Base-by-base conservation (phyloP, 2,329 filamentous ascomycete species). In the Fusarium temperatum region DNA sequence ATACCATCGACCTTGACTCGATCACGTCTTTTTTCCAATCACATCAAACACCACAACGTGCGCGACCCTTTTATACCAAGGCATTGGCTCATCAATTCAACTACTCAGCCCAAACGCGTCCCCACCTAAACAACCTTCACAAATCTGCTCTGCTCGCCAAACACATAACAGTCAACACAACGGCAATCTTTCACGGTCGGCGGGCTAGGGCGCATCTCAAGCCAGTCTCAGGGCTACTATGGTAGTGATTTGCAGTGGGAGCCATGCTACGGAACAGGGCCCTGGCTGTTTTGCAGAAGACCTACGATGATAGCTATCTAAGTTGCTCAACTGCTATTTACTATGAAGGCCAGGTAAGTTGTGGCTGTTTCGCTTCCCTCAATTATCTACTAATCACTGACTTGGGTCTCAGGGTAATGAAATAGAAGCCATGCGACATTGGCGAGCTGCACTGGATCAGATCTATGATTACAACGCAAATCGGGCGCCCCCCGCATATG, bases 281-380 rank as follows among this genome's bases (percentile, higher is more conserved):
- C 72, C 88, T 91, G 80, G 91, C 93, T 83, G 91, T 91, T 72
- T 90, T 98, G 82, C 96, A 98, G 85, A 98, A 98, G 89, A 97
- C 95, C 63, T 98, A 98, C 85, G 96, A 98, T 85, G 95, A 98
- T 83, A 95, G 93, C 83, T 98, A 98, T 84, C 85, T 98, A 78
- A 95, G 93, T 80, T 98, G 95, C 84, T 98, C 95, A 20, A 98
- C 95, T 4, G 96, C 96, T 44, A 94, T 98, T 60, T 98, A 98
- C 84, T 98, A 98, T 82, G 96, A 99, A 85, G 91, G 92, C 81
- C 93, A 97, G 90, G 95, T 97, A 84, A 62, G 77, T 75, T 58
- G 24, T 30, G 10, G 51, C 28, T n/a, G 28, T 59, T 53, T n/a
- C 56, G 28, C 44, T 30, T 26, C 32, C 30, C 20, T 41, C 59